These are phyloP conservation scores for Hyaloperonospora arabidopsidis DNA, from an alignment of 352 stramenopile genomes.

Conservation along the genomic window DNA sequence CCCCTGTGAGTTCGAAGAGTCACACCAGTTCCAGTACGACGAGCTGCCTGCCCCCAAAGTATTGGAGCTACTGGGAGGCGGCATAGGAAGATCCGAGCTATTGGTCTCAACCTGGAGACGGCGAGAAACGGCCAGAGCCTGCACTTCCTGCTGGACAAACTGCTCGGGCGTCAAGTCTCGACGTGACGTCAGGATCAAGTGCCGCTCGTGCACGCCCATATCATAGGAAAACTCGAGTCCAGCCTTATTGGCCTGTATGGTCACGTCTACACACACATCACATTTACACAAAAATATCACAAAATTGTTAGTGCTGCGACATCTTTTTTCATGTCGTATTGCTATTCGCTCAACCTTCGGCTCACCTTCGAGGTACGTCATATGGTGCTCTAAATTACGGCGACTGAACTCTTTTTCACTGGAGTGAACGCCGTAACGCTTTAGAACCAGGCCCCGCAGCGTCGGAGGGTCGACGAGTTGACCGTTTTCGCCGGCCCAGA, in stretches of 20 bases:
- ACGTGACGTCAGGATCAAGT: constrained; percentile 34
- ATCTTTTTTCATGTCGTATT: no score
- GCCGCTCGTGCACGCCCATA: constrained; percentile 61
- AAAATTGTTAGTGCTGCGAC: no score
- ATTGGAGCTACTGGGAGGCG: constrained; percentile 12
- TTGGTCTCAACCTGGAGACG: constrained; percentile 22
- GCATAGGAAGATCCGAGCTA: constrained; percentile 3
- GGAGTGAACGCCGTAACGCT: constrained; percentile 22
- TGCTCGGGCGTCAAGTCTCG: constrained; percentile 36
- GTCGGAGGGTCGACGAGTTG: constrained; percentile 31
- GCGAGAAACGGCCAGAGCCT: constrained; percentile 16
- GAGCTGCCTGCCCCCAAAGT: constrained; percentile 21
- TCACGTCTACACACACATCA: constrained; percentile 37
- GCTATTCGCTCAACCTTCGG: neutral
- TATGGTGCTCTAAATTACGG: constrained; percentile 57
- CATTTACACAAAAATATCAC: neutral
- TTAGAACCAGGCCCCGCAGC: constrained; percentile 43
- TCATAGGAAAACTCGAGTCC: constrained; percentile 59
- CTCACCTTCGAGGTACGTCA: constrained; percentile 72
- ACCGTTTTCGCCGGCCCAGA: constrained; percentile 49
- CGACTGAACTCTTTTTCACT: constrained; percentile 21
- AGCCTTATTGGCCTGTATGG: constrained; percentile 44
- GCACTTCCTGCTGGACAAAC: constrained; percentile 57
- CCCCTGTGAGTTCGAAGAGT: constrained; percentile 42
- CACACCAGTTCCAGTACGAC: constrained; percentile 68